phyloP scores from a whole-genome alignment of 352 stramenopile genomes.

The Stramenopiles sp. region DNA sequence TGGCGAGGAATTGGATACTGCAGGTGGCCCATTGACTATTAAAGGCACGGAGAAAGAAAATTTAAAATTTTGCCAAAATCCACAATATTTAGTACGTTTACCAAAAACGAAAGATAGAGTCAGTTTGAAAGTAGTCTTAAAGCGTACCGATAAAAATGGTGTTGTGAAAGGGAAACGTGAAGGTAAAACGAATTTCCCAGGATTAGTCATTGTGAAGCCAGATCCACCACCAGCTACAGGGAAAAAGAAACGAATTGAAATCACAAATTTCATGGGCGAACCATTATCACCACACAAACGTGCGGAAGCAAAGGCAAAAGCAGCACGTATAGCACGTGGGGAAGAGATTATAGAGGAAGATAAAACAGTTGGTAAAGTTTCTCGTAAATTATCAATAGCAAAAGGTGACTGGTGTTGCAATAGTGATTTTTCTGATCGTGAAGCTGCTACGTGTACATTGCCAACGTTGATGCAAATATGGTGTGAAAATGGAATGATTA shows the following conservation, averaged over 20 bases:
- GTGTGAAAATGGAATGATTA: constrained; percentile 24
- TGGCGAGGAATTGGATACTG: constrained; percentile 31
- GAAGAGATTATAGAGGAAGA: neutral
- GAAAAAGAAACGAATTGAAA: constrained; percentile 12
- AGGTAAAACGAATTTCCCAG: constrained; percentile 3
- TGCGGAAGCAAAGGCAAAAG: neutral
- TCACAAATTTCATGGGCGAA: constrained; percentile 7
- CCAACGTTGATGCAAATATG: neutral
- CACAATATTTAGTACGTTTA: constrained; percentile 54
- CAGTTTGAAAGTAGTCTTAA: constrained; percentile 42
- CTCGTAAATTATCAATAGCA: neutral
- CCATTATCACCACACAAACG: neutral
- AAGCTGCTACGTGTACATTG: neutral
- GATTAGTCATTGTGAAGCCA: constrained; percentile 25
- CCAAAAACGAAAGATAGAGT: constrained; percentile 24
- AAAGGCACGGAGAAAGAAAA: constrained; percentile 25
- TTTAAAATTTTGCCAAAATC: constrained; percentile 52
- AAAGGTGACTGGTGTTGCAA: neutral
- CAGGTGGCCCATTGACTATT: constrained; percentile 39
- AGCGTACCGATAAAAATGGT: constrained; percentile 26
- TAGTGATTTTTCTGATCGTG: neutral
- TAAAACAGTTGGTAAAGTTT: neutral
- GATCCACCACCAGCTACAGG: constrained; percentile 17
- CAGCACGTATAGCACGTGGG: neutral
- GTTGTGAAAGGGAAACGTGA: neutral